Evolutionary conservation across 495 filamentous ascomycete genomes (phyloP), one percentile per base, ranked within the genome.

Genomic region (Penicillium coffeae): DNA sequence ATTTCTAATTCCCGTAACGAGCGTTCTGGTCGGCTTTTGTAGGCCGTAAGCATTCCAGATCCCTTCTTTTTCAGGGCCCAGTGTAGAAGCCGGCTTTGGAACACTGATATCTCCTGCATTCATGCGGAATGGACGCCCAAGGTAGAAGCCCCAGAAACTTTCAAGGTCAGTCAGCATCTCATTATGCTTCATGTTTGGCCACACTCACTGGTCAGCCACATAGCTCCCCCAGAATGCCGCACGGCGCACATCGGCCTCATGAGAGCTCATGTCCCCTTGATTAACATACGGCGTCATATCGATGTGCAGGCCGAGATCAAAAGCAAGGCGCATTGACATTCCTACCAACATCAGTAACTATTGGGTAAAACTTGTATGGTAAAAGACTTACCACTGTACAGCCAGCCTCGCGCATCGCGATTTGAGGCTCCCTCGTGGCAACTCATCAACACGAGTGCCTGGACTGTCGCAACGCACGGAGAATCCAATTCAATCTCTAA

Each of bases 221-320:
- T 74, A 79, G n/a, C 68, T 74, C 10, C 72, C 75, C 75, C 75
- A 77, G 39, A 79, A 79, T 6, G 68, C 58, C 9, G 70, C 59
- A 13, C 68, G 58, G 12, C 75, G 67, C 15, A 76, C 64, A 45
- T 74, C 63, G 8, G 73, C 73, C 48, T 77, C 74, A 8, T 63
- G 53, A 1, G 59, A 48, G 39, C 64, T 73, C 37, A 77, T 71
- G 19, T 69, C 62, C 7, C 73, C 71, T 40, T 60, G 64, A 35
- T 66, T 58, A 16, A 77, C 70, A 42, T 76, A 77, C 0, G 67
- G 54, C 3, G 66, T 70, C 64, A 71, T 74, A 42, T 79, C 73
- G 21, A 76, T 27, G 51, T 79, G 74, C 18, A 79, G 40, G 1
- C 71, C 75, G 36, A 79, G 66, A 47, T 79, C 73, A 22, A 74